Base-by-base conservation (phyloP, 176 grass and related monocot genomes). In the Areca catechu region DNA sequence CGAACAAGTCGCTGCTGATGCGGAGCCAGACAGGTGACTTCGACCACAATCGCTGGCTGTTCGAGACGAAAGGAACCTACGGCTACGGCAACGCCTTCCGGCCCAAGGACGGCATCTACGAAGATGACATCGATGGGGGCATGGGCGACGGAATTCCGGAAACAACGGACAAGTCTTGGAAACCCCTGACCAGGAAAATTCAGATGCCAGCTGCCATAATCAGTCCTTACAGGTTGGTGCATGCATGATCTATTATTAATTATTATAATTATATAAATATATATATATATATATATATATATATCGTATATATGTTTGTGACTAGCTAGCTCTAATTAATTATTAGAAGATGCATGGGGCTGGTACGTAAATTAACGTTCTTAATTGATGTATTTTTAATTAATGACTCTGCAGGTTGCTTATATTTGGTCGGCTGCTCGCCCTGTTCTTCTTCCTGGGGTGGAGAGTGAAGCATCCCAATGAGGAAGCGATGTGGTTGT, bases 21-120 rank as follows among this genome's bases (percentile, higher is more conserved):
- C 78, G 78, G 4, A 94, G 65, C 80, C 83, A 88, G 76, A 82
- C 77, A 0, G 83, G 87, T 2, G 93, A 97, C 48, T 97, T 97
- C 51, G 93, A 97, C 66, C 93, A 91, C 49, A 97, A 86, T 67
- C 83, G 93, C 3, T 97, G 93, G 87, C 80, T 91, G 10, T 97
- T 97, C 61, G 93, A 97, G 78, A 88, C 83, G 78, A 84, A 79
- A 14, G 93, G 93, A 18, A 97, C 93, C 2, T 97, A 97, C 19
- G 93, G 93, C 37, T 97, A 91, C 30, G 93, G 87, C 55, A 97
- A 88, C 68, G 93, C 93, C 0, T 90, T 71, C 61, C 71, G 73
- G 77, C 83, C 93, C 43, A 78, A 85, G 66, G 73, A 58, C 27
- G 80, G 81, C 23, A 85, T 82, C 67, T 82, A 89, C 58, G 86